Evolutionary conservation across 2,329 filamentous ascomycete genomes (phyloP), one percentile per base, ranked within the genome.

Genomic region (Chrysoporthe cubensis): DNA sequence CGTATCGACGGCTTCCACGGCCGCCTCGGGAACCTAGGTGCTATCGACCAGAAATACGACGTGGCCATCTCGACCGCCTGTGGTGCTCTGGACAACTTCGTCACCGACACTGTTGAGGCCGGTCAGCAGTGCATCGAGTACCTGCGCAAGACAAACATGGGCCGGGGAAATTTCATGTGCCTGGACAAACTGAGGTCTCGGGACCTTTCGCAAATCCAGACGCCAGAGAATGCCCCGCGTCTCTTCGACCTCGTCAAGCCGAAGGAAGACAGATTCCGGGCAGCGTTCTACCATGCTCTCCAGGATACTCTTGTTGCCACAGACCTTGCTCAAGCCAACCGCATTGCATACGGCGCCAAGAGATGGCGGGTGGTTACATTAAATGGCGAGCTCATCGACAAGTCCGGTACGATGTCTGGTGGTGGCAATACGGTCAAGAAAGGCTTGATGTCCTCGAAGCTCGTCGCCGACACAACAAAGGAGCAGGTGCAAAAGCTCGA

Each of bases 101-200:
- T 99, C 11, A 97, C 97, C 0, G 96, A 98, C 74, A 94, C 93
- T 0, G 95, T 98, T 16, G 96, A 98, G 74, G 92, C 94, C 68
- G 96, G 94, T 71, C 96, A 99, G 79, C 94, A 98, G 77, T 99
- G 96, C 78, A 98, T 99, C 71, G 96, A 98, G 76, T 96, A 99
- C 75, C 85, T 99, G 14, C 90, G 96, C 66, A 99, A 98, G 84
- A 99, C 97, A 74, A 97, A 97, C 73, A 89, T 99, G 3, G 96
- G 96, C 14, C 90, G 96, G 74, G 96, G 94, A 69, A 97, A 97
- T 81, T 98, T 99, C 78, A 98, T 99, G 74, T 92, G 96, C 72
- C 85, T 99, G 18, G 93, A 99, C 78, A 94, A 95, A 76, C 83
- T 98, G 61, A 88, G 93, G 34, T 84, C 87, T 43, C 88, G 93